Conservation (phyloP, 352 stramenopile genomes). For the Pseudoperonospora humuli region DNA sequence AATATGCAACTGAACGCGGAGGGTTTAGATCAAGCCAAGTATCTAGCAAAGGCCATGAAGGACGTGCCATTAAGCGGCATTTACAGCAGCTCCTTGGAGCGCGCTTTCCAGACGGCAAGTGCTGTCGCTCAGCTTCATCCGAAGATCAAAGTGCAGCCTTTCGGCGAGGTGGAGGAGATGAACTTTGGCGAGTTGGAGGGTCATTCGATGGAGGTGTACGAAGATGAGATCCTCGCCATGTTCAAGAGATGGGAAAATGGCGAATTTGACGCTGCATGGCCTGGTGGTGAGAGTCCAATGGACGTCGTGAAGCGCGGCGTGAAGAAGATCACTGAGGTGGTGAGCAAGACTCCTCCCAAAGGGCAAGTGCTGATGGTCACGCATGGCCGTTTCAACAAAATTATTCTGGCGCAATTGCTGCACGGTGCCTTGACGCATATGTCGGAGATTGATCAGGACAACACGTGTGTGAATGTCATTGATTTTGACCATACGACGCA, state of each 20-base stretch:
- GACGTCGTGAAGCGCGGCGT: conserved; percentile 63
- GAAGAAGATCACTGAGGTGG: conserved; percentile 49
- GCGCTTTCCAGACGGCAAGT: conserved; percentile 44
- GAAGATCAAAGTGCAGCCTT: conserved; percentile 46
- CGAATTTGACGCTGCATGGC: conserved; percentile 44
- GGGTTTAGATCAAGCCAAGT: conserved; percentile 47
- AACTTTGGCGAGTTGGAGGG: conserved; percentile 74
- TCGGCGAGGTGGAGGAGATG: conserved; percentile 75
- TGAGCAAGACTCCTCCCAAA: conserved; percentile 25
- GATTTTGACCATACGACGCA: conserved; percentile 57
- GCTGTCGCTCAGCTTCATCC: conserved; percentile 46
- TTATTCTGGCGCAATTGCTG: conserved; percentile 64
- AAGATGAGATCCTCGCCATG: conserved; percentile 51
- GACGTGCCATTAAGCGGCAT: conserved; percentile 57
- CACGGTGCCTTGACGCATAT: conserved; percentile 50
- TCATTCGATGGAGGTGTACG: conserved; percentile 39
- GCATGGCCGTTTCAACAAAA: conserved; percentile 82
- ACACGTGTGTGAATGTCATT: conserved; percentile 83
- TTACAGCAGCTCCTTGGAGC: conserved; percentile 57
- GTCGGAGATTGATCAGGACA: conserved; percentile 67
- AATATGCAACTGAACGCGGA: conserved; percentile 63
- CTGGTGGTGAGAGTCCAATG: conserved; percentile 54
- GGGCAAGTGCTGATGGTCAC: conserved; percentile 74
- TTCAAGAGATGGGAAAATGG: conserved; percentile 55
- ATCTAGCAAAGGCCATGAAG: conserved; percentile 53